These are phyloP conservation scores for Exsudoporus frostii DNA, from an alignment of 768 basidiomycete genomes.

Conservation along the genomic window DNA sequence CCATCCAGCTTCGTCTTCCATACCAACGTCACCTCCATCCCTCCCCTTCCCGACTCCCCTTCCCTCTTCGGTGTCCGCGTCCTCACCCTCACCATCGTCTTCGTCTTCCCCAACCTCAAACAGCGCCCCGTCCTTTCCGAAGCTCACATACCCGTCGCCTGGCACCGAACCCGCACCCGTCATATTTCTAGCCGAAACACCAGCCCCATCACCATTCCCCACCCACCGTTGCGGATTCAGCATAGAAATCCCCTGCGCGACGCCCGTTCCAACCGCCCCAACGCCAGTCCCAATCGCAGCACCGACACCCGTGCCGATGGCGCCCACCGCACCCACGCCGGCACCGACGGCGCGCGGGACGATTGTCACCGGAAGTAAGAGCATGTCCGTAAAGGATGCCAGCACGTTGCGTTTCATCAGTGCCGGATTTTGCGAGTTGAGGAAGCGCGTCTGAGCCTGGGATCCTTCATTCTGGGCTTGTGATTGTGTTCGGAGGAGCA, in stretches of 20 bases:
- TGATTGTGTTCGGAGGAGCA: not conserved
- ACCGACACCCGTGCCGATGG: constrained; percentile 67
- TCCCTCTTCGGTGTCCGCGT: constrained; percentile 13
- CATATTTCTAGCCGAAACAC: not conserved
- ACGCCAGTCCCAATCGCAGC: constrained; percentile 54
- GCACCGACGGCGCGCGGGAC: constrained; percentile 81
- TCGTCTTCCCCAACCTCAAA: constrained; percentile 51
- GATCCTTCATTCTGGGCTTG: constrained; percentile 1
- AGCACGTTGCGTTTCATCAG: constrained; percentile 90
- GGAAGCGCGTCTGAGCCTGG: constrained; percentile 53
- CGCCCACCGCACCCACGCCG: constrained; percentile 66
- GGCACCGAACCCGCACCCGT: not conserved
- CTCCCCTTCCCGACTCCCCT: constrained; percentile 5
- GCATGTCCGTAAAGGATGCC: constrained; percentile 84
- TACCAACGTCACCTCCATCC: not conserved
- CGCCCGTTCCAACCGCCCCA: constrained; percentile 58
- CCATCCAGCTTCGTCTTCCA: constrained; percentile 26
- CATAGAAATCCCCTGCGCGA: constrained; percentile 84
- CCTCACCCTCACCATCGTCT: constrained; percentile 21
- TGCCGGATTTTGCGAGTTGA: constrained; percentile 84
- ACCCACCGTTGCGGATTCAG: constrained; percentile 87
- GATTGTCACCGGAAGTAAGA: constrained; percentile 93
- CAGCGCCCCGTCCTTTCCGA: constrained; percentile 37
- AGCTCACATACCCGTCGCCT: constrained; percentile 20
- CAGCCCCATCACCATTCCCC: constrained; percentile 32